phyloP scores from a whole-genome alignment of 805 yeast species.

The Hanseniaspora occidentalis region DNA sequence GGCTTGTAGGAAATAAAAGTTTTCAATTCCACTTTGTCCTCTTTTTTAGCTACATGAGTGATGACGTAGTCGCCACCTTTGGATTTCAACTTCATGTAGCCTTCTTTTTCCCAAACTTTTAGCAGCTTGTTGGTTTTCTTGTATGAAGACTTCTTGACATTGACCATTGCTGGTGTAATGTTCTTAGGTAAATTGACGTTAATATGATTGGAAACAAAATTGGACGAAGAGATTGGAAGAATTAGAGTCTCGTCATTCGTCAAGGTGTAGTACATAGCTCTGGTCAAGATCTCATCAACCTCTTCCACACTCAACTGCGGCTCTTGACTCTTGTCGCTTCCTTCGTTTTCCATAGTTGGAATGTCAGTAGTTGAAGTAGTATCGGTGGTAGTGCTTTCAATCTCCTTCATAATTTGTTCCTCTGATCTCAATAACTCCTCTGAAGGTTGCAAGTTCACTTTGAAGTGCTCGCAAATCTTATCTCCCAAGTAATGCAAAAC shows the following conservation, averaged over 20 bases:
- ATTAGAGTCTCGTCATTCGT: constrained; percentile 37
- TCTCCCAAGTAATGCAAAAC: constrained; percentile 61
- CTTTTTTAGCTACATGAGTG: constrained; percentile 38
- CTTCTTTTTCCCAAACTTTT: constrained; percentile 73
- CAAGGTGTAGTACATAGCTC: constrained; percentile 61
- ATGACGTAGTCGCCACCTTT: constrained; percentile 60
- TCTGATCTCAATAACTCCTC: constrained; percentile 17
- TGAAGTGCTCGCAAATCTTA: constrained; percentile 40
- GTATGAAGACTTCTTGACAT: constrained; percentile 76
- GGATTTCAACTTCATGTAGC: constrained; percentile 61
- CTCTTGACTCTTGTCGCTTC: constrained; percentile 16
- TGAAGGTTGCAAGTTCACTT: constrained; percentile 34
- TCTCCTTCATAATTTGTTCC: constrained; percentile 9
- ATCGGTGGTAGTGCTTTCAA: constrained; percentile 4
- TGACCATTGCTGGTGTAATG: constrained; percentile 39
- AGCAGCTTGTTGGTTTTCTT: constrained; percentile 77
- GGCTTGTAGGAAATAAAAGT: constrained; percentile 53
- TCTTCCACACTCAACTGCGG: constrained; percentile 42
- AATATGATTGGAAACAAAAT: constrained; percentile 59
- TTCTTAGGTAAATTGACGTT: constrained; percentile 53
- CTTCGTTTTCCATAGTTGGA: constrained; percentile 3
- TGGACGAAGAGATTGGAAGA: constrained; percentile 61
- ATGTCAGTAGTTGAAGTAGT: not conserved
- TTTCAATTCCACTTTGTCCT: constrained; percentile 35
- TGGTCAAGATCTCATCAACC: constrained; percentile 59